Percentiles rank a stretch among this genome's conserved stretches.
These are phyloP conservation scores for Paraleonurus japonicus DNA, from an alignment of 257 asterid species.

Conservation along the genomic window DNA sequence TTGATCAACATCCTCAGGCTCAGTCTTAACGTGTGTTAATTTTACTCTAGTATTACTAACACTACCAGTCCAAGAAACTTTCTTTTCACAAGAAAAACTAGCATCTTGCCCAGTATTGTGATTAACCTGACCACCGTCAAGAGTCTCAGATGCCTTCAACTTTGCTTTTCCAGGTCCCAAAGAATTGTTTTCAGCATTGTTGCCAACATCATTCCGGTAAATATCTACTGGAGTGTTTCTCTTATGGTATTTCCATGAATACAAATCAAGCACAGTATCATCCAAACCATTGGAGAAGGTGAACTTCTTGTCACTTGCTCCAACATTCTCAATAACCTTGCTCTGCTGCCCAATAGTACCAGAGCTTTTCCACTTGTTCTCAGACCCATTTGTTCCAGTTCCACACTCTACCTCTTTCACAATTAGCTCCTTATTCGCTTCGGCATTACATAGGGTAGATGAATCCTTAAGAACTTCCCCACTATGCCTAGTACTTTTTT, in stretches of 20 bases:
- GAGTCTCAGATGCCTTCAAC: constrained; percentile 42
- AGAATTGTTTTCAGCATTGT: constrained; percentile 34
- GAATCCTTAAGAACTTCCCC: constrained; percentile 40
- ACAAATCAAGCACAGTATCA: constrained; percentile 64
- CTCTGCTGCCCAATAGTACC: constrained; percentile 45
- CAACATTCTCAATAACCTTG: constrained; percentile 48
- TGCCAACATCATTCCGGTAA: constrained; percentile 45
- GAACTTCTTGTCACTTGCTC: constrained; percentile 55
- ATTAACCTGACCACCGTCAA: constrained; percentile 40
- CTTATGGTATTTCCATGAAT: constrained; percentile 52
- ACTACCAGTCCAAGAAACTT: constrained; percentile 53
- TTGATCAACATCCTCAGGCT: constrained; percentile 55
- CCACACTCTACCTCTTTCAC: constrained; percentile 89
- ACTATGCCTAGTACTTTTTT: constrained; percentile 29
- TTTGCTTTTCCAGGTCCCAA: constrained; percentile 50
- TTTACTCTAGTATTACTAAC: constrained; percentile 44
- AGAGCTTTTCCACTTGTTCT: constrained; percentile 50
- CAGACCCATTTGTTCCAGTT: constrained; percentile 53
- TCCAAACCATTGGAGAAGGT: constrained; percentile 57
- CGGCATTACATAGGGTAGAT: constrained; percentile 36
- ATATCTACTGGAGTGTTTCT: constrained; percentile 48
- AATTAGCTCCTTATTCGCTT: constrained; percentile 71
- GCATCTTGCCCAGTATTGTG: constrained; percentile 44
- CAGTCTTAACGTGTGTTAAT: constrained; percentile 42
- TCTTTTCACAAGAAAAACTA: constrained; percentile 50